Evolutionary conservation across 2,329 filamentous ascomycete species (phyloP).

Genomic region (Aspergillus sp.): DNA sequence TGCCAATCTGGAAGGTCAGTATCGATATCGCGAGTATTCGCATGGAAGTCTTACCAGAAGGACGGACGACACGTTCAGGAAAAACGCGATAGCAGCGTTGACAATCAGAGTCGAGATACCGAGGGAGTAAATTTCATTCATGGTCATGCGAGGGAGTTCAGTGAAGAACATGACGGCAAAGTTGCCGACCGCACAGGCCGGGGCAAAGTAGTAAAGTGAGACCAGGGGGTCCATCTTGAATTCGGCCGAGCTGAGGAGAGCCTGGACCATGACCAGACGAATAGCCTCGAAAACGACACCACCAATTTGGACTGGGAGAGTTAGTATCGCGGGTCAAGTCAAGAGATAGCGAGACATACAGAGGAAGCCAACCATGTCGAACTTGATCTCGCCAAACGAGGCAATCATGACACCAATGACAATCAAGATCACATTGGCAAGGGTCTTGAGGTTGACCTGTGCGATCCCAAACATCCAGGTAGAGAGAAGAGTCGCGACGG

Average conservation of each 20-base stretch:
- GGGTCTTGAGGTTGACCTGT: constrained; percentile 75
- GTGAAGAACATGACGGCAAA: constrained; percentile 62
- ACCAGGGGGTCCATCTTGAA: constrained; percentile 88
- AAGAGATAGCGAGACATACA: constrained; percentile 44
- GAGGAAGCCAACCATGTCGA: constrained; percentile 60
- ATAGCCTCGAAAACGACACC: constrained; percentile 78
- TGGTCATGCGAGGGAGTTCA: constrained; percentile 62
- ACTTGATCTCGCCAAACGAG: constrained; percentile 92
- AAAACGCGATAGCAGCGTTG: constrained; percentile 75
- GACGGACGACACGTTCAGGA: constrained; percentile 79
- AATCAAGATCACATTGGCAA: constrained; percentile 91
- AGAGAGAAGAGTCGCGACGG: constrained; percentile 84
- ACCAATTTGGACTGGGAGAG: constrained; percentile 63
- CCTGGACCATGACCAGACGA: constrained; percentile 80
- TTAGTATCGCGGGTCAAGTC: too few relatives aligned
- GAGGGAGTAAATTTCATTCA: constrained; percentile 61
- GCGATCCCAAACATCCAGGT: constrained; percentile 85
- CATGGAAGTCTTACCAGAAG: constrained; percentile 61
- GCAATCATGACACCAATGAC: constrained; percentile 93
- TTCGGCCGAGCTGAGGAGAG: constrained; percentile 69
- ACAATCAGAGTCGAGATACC: constrained; percentile 63
- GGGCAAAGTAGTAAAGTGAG: constrained; percentile 85
- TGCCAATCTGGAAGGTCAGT: constrained; percentile 62
- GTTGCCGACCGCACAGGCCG: constrained; percentile 79
- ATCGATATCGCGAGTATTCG: neutral